Evolutionary conservation across 805 yeast species (phyloP).

Genomic region (Candida patagonica): DNA sequence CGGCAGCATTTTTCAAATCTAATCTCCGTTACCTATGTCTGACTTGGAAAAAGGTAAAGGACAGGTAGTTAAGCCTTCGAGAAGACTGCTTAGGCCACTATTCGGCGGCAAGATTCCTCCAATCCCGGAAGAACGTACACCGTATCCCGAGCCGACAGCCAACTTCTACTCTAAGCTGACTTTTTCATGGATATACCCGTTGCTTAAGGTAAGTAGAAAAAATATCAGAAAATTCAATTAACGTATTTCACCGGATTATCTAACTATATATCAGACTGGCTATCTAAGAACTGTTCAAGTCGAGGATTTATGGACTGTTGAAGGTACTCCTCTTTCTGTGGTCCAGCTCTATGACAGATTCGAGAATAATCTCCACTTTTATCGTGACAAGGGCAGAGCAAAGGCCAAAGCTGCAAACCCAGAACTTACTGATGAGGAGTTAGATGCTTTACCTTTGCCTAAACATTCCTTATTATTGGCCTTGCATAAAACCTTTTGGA

Average conservation of each 20-base stretch:
- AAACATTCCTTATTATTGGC: constrained; percentile 24
- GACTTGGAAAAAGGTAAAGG: too few species aligned
- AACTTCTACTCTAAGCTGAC: constrained; percentile 11
- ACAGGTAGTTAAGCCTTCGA: background rate
- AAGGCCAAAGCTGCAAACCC: constrained; percentile 21
- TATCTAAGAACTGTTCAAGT: constrained; percentile 53
- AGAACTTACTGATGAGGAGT: constrained; percentile 37
- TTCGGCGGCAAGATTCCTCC: constrained; percentile 20
- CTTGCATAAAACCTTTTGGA: constrained; percentile 29
- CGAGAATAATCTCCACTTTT: constrained; percentile 23
- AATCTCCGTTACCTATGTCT: too few species aligned
- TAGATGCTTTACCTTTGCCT: constrained; percentile 15
- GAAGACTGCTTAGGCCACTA: constrained; percentile 15
- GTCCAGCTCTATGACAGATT: constrained; percentile 32
- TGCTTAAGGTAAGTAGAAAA: constrained; percentile 15
- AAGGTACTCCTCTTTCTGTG: constrained; percentile 28
- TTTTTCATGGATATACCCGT: constrained; percentile 18
- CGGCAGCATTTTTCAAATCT: too few species aligned
- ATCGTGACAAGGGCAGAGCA: constrained; percentile 19
- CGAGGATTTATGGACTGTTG: constrained; percentile 43
- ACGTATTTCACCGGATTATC: background rate
- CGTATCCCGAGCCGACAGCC: constrained; percentile 17
- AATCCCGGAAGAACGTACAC: constrained; percentile 13
- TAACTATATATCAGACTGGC: constrained; percentile 32
- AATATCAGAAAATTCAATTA: background rate